phyloP scores from a whole-genome alignment of 2,329 filamentous ascomycete genomes.

The Cordyceps fumosorosea region DNA sequence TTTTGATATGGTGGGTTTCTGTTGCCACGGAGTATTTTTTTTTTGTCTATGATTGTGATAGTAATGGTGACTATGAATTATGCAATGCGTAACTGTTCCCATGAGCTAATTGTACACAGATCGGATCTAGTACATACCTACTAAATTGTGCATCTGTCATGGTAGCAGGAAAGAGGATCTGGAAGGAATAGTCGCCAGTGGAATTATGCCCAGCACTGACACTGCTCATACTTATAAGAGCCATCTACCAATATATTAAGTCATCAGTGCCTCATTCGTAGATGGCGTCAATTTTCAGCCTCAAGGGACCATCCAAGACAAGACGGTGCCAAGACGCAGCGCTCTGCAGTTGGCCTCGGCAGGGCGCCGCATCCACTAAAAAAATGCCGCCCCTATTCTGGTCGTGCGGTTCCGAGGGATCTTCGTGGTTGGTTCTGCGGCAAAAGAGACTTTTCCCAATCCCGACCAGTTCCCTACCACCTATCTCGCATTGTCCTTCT shows the following conservation, averaged over 20 bases:
- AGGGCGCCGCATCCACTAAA: not conserved
- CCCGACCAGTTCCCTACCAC: not conserved
- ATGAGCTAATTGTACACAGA: not conserved
- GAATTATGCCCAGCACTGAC: too few relatives aligned
- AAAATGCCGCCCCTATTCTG: constrained; percentile 2
- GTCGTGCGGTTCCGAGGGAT: not conserved
- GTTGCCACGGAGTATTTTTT: constrained; percentile 9
- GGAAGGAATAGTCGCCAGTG: too few relatives aligned
- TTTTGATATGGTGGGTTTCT: not conserved
- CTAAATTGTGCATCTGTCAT: not conserved
- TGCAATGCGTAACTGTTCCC: not conserved
- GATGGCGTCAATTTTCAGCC: not conserved
- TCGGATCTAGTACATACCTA: not conserved
- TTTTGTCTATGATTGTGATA: not conserved
- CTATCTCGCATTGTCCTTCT: not conserved
- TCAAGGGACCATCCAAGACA: not conserved
- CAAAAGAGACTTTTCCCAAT: not conserved
- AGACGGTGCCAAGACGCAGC: not conserved
- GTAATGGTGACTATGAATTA: not conserved
- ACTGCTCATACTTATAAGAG: not conserved
- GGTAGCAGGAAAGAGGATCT: too few relatives aligned
- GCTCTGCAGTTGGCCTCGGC: not conserved
- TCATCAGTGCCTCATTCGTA: not conserved
- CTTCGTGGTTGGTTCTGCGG: not conserved
- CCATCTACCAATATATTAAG: not conserved